Evolutionary conservation across 2,329 filamentous ascomycete genomes (phyloP).

Genomic region (Colletotrichum kahawae): DNA sequence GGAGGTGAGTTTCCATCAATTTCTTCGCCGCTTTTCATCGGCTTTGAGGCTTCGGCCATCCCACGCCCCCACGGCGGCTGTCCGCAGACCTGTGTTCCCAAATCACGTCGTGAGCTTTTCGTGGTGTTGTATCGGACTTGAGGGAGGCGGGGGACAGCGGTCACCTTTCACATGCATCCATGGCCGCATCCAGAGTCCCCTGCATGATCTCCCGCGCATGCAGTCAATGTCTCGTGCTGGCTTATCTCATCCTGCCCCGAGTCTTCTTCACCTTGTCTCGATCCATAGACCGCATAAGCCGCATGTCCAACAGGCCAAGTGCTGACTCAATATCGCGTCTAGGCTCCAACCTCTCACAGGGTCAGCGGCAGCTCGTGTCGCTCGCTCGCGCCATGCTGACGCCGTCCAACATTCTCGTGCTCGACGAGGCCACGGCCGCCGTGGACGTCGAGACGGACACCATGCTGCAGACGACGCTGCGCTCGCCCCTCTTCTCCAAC

Average conservation of each 20-base stretch:
- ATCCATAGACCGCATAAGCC: neutral
- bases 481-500: slow-evolving; percentile 77
- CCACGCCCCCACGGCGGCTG: slow-evolving; percentile 29
- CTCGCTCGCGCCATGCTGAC: slow-evolving; percentile 92
- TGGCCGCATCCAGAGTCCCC: slow-evolving; percentile 26
- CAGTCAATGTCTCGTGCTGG: slow-evolving; percentile 34
- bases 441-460: slow-evolving; percentile 73
- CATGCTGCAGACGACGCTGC: slow-evolving; percentile 67
- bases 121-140: neutral
- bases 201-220: slow-evolving; percentile 41
- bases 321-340: slow-evolving; percentile 25
- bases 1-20: slow-evolving; percentile 69
- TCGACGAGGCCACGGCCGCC: slow-evolving; percentile 92
- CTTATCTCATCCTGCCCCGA: slow-evolving; percentile 20
- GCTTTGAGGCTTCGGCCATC: slow-evolving; percentile 17
- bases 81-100: slow-evolving; percentile 27
- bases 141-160: neutral
- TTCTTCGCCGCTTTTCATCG: slow-evolving; percentile 30
- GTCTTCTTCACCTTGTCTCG: neutral
- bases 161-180: slow-evolving; percentile 16
- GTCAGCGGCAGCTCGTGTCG: slow-evolving; percentile 92
- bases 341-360: slow-evolving; percentile 95
- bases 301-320: slow-evolving; percentile 18
- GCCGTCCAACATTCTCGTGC: slow-evolving; percentile 93
- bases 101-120: slow-evolving; percentile 10